These are phyloP conservation scores for Neurospora pannonica DNA, from an alignment of 495 filamentous ascomycete species.

Conservation along the genomic window DNA sequence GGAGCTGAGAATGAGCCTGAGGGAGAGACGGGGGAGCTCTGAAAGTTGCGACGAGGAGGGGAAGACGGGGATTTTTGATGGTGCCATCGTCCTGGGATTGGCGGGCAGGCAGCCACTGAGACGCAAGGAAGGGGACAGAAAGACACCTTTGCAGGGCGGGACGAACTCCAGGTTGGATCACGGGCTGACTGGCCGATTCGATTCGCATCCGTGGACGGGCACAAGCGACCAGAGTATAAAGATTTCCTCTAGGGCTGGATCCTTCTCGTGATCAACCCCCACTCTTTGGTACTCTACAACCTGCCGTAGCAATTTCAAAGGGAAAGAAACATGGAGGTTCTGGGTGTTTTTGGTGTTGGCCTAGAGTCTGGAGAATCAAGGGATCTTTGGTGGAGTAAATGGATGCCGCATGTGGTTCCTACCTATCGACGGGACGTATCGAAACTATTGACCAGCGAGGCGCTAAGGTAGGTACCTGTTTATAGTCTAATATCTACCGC, in stretches of 20 bases:
- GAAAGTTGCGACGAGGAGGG: constrained; percentile 19
- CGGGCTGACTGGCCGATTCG: background rate
- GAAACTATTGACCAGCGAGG: background rate
- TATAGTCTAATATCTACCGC: background rate
- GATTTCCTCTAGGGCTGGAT: background rate
- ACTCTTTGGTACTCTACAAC: background rate
- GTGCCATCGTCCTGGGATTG: constrained; percentile 23
- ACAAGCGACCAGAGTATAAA: background rate
- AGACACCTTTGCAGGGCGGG: background rate
- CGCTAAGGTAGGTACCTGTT: background rate
- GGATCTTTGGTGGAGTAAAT: background rate
- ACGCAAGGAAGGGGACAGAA: background rate
- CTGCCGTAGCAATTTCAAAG: background rate
- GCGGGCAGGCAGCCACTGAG: constrained; percentile 1
- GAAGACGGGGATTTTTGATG: constrained; percentile 20
- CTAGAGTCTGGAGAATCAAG: background rate
- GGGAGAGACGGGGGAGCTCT: background rate
- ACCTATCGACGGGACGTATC: background rate
- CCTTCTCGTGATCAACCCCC: background rate
- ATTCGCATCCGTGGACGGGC: background rate
- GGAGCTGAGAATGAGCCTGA: background rate
- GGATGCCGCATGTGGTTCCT: background rate
- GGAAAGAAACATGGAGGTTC: background rate
- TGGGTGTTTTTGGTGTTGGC: background rate
- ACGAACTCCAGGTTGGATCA: constrained; percentile 1